Percentiles rank a stretch among this genome's conserved stretches.
Conservation (phyloP, 2,329 filamentous ascomycete genomes). For the Leptographium radiaticola region DNA sequence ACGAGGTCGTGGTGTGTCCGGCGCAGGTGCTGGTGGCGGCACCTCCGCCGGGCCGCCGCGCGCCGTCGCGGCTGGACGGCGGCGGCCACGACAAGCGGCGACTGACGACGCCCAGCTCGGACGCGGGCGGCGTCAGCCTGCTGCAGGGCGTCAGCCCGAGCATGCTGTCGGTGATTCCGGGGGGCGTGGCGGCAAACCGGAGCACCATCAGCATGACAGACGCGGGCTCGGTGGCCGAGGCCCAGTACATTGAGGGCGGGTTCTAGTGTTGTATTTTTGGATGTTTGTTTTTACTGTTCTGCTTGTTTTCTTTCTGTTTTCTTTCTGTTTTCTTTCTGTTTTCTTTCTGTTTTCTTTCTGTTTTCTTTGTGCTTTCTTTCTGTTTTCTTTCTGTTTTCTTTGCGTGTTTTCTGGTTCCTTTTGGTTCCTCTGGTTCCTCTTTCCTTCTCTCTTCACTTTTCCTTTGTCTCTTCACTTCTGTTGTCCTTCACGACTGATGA, state of each 20-base stretch:
- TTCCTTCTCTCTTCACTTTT: neutral
- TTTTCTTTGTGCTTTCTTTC: neutral
- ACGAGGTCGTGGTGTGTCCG: conserved; percentile 90
- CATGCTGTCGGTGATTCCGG: conserved; percentile 16
- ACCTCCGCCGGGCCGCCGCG: conserved; percentile 15
- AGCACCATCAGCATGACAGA: conserved; percentile 24
- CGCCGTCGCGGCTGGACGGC: neutral
- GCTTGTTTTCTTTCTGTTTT: neutral
- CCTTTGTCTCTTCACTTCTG: neutral
- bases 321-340: neutral
- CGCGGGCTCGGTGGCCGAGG: conserved; percentile 11
- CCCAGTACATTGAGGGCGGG: conserved; percentile 20
- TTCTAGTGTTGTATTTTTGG: conserved; percentile 12
- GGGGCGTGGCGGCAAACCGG: conserved; percentile 21
- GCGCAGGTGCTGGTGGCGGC: conserved; percentile 78
- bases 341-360: neutral
- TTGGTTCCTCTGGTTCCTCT: neutral
- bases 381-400: neutral
- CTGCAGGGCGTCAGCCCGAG: conserved; percentile 13
- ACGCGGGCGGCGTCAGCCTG: conserved; percentile 32
- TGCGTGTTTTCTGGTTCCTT: neutral
- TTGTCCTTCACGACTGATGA: conserved; percentile 1
- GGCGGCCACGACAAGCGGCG: conserved; percentile 11
- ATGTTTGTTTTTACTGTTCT: neutral
- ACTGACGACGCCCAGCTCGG: conserved; percentile 35